phyloP scores from a whole-genome alignment of 139 green algal genomes.

The Chlorella sp. region DNA sequence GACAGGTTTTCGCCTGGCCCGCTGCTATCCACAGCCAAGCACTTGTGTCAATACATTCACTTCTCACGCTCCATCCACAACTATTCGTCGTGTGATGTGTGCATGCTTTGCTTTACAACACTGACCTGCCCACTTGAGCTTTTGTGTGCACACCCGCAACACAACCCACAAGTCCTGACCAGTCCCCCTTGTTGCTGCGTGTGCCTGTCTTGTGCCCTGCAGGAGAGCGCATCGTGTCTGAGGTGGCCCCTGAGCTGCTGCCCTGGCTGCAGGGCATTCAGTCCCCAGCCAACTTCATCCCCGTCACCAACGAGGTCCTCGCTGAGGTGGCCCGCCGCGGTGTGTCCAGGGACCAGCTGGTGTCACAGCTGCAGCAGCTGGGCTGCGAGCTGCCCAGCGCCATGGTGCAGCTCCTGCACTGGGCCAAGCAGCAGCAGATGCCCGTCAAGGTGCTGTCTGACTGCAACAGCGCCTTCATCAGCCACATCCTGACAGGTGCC shows the following conservation, averaged over 20 bases:
- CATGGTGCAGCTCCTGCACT: background rate
- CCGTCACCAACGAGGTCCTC: conserved; percentile 71
- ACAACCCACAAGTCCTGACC: no score
- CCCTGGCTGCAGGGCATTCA: conserved; percentile 60
- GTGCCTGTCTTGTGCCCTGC: conserved; percentile 65
- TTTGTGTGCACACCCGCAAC: no score
- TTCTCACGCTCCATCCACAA: no score
- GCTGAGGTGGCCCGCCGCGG: conserved; percentile 63
- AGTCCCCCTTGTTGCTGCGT: conserved; percentile 52
- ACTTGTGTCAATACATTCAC: no score
- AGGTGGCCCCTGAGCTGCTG: conserved; percentile 76
- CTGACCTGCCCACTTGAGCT: no score
- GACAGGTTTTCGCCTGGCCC: no score
- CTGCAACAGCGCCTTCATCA: conserved; percentile 74
- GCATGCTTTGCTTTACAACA: background rate
- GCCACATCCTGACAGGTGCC: conserved; percentile 57
- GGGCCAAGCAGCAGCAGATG: background rate
- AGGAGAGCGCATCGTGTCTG: conserved; percentile 59
- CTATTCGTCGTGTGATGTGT: background rate
- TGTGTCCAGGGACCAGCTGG: conserved; percentile 55
- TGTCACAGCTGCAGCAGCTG: conserved; percentile 10
- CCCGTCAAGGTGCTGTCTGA: background rate
- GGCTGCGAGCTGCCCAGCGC: background rate
- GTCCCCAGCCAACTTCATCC: no score
- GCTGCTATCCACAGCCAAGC: no score